Evolutionary conservation across 768 basidiomycete genomes (phyloP).

Genomic region (Rhizopogon salebrosus): DNA sequence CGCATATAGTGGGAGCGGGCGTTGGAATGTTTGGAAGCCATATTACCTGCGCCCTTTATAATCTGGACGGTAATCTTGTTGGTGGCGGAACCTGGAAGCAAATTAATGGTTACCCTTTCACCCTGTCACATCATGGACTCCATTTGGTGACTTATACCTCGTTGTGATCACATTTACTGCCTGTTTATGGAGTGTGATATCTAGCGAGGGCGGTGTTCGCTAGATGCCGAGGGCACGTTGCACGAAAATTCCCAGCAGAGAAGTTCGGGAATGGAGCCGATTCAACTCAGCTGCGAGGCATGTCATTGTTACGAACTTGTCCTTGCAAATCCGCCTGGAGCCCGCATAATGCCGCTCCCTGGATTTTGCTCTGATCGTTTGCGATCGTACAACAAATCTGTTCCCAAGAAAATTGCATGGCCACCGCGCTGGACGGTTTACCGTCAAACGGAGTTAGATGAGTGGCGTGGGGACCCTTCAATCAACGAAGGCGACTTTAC

Average conservation of each 20-base stretch:
- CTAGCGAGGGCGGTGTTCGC: conserved; percentile 9
- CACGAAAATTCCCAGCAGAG: conserved; percentile 1
- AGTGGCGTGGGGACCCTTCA: too few relatives aligned
- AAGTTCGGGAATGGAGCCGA: neutral
- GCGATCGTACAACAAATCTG: neutral
- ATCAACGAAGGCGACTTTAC: too few relatives aligned
- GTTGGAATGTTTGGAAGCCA: neutral
- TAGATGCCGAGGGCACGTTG: conserved; percentile 20
- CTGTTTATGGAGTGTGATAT: conserved; percentile 11
- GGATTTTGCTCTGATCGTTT: neutral
- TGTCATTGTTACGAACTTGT: neutral
- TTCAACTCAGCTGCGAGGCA: neutral
- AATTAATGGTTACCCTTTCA: conserved; percentile 13
- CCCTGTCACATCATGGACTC: conserved; percentile 19
- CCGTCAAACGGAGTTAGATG: too few relatives aligned
- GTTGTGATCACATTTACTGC: conserved; percentile 24
- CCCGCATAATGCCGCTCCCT: neutral
- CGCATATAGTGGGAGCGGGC: neutral
- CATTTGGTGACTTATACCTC: conserved; percentile 14
- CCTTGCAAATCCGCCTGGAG: neutral
- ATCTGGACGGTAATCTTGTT: conserved; percentile 3
- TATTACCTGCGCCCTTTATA: conserved; percentile 20
- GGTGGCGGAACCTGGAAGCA: conserved; percentile 7
- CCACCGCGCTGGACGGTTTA: too few relatives aligned
- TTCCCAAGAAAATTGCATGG: neutral